These are phyloP conservation scores for Fusarium incarnatum DNA, from an alignment of 2,329 filamentous ascomycete species.

Conservation along the genomic window DNA sequence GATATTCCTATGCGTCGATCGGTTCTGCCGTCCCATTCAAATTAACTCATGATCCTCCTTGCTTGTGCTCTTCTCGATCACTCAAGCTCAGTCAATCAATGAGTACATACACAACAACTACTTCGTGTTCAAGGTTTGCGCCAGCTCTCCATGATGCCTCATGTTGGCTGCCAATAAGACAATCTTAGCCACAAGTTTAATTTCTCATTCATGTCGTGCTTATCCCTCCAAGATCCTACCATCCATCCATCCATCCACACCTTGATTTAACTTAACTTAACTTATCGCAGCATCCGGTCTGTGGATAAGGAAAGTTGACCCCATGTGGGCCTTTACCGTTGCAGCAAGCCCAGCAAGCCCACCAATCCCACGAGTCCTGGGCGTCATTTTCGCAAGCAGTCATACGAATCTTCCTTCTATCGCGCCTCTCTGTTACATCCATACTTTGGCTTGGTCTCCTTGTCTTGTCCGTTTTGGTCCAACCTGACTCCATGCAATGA, in stretches of 20 bases:
- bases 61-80: background rate
- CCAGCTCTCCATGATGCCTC: constrained; percentile 2
- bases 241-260: constrained; percentile 16
- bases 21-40: background rate
- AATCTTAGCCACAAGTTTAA: constrained; percentile 33
- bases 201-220: constrained; percentile 33
- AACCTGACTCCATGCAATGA: constrained; percentile 5
- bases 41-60: background rate
- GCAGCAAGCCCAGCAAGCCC: constrained; percentile 16
- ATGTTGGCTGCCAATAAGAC: constrained; percentile 21
- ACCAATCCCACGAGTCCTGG: constrained; percentile 38
- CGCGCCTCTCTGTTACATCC: constrained; percentile 21
- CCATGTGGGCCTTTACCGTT: constrained; percentile 34
- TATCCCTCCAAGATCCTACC: constrained; percentile 20
- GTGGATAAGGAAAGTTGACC: constrained; percentile 22
- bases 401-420: constrained; percentile 38
- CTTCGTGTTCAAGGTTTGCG: constrained; percentile 13
- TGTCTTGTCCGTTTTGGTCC: constrained; percentile 19
- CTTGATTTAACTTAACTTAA: constrained; percentile 13
- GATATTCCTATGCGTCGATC: constrained; percentile 4
- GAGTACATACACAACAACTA: background rate
- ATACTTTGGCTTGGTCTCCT: constrained; percentile 29
- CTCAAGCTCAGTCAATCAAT: background rate
- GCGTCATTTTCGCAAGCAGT: constrained; percentile 35
- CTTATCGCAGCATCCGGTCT: constrained; percentile 20